Evolutionary conservation across 2,329 filamentous ascomycete species (phyloP).

Genomic region (Penicillium freii): DNA sequence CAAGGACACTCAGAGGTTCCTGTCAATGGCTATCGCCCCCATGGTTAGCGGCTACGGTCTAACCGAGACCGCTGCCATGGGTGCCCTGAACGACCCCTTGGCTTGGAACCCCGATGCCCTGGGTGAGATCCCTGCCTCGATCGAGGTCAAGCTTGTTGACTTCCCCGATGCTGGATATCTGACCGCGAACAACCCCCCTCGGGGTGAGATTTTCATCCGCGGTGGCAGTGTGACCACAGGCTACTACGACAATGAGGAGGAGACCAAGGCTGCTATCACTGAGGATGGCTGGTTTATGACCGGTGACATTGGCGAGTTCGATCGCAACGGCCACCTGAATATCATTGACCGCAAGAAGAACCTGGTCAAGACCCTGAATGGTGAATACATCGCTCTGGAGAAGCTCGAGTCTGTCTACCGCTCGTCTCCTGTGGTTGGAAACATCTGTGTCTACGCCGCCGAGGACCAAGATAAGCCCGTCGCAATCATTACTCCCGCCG

Average conservation of each 20-base stretch:
- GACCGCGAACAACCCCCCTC: slow-evolving; percentile 70
- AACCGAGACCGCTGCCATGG: slow-evolving; percentile 80
- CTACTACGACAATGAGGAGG: slow-evolving; percentile 83
- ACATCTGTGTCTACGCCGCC: slow-evolving; percentile 85
- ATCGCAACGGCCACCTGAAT: slow-evolving; percentile 72
- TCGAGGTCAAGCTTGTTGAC: slow-evolving; percentile 91
- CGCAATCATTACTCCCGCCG: slow-evolving; percentile 70
- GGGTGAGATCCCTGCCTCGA: slow-evolving; percentile 71
- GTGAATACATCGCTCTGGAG: slow-evolving; percentile 95
- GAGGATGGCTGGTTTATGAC: slow-evolving; percentile 95
- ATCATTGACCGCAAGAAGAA: slow-evolving; percentile 99
- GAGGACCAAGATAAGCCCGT: slow-evolving; percentile 72
- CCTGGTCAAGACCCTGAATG: slow-evolving; percentile 89
- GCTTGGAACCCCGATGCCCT: slow-evolving; percentile 77
- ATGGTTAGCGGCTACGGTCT: slow-evolving; percentile 95
- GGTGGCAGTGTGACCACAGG: slow-evolving; percentile 71
- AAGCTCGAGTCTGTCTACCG: slow-evolving; percentile 93
- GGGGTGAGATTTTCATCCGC: slow-evolving; percentile 89
- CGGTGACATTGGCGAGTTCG: slow-evolving; percentile 90
- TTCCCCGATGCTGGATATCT: slow-evolving; percentile 85
- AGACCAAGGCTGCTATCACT: slow-evolving; percentile 75
- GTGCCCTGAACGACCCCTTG: slow-evolving; percentile 64
- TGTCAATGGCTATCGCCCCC: slow-evolving; percentile 87
- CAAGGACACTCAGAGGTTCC: slow-evolving; percentile 81
- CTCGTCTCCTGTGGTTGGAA: slow-evolving; percentile 71